Base-by-base conservation (phyloP, 2,329 filamentous ascomycete species). In the Fusarium brachygibbosum region DNA sequence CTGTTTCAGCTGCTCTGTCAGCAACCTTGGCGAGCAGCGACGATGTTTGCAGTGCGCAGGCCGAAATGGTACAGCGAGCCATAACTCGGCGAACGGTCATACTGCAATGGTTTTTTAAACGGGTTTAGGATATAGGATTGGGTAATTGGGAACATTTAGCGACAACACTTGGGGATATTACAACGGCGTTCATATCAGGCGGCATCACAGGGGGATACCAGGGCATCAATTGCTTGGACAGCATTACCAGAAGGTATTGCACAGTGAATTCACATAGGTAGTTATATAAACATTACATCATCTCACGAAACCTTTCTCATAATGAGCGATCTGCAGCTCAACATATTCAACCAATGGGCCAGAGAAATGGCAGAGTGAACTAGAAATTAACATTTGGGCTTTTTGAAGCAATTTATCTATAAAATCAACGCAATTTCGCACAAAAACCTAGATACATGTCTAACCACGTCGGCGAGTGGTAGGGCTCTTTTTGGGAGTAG, bases 1-100 rank as follows among this genome's bases (percentile, higher is more conserved):
- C 16, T 90, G 87, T 76, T 86, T 84, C 57, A 83, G 85, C 56
- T 90, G 88, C 73, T 88, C 87, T 0, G 82, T 89, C 40, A 87
- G 85, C 63, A 87, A 87, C 64, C 77, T 90, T 0, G 86, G 86
- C 5, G 83, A 85, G 64, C 79, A 86, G 69, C 80, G 85, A 61
- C 79, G 82, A 40, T 90, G 87, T 68, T 68, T 89, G 42, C 77
- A 75, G 6, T 90, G 88, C 70, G 85, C 85, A 1, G 82, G 82
- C 11, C 75, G 75, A 44, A 80, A 75, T 23, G 70, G 66, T 0
- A 72, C 66, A 64, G 56, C 50, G 1, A 67, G 65, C 11, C 55
- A 61, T 13, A 44, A 69, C 25, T 62, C 60, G 9, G 75, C 74
- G 73, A 63, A 66, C 17, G 58, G 49, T 19, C 49, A 65, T 5